These are phyloP conservation scores for Capsicum rhomboideum DNA, from an alignment of 257 asterid genomes.

Conservation along the genomic window DNA sequence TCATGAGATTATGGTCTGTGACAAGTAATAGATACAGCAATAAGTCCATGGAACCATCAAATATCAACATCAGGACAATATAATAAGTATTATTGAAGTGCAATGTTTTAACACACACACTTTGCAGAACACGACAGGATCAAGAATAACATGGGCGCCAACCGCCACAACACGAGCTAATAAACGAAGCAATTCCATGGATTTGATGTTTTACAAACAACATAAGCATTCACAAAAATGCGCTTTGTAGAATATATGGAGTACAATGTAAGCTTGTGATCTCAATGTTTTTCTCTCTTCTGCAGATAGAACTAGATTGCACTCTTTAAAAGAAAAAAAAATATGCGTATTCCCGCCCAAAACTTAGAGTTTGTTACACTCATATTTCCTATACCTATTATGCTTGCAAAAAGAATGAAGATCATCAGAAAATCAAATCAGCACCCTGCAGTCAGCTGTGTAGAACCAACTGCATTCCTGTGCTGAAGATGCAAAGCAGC, in stretches of 20 bases:
- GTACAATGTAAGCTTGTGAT: neutral
- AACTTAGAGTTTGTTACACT: neutral
- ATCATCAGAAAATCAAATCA: neutral
- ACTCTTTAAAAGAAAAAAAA: neutral
- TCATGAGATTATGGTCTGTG: neutral
- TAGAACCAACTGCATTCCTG: conserved; percentile 34
- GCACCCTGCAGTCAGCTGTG: conserved; percentile 59
- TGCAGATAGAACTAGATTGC: neutral
- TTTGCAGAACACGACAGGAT: neutral
- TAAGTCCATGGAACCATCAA: neutral
- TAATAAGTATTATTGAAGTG: neutral
- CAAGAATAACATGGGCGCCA: neutral
- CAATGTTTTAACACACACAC: neutral
- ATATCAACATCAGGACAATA: neutral
- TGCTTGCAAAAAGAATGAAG: conserved; percentile 2
- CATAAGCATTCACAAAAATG: neutral
- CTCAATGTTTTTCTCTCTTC: neutral
- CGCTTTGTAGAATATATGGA: neutral
- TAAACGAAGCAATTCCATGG: neutral
- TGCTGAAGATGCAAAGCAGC: conserved; percentile 86
- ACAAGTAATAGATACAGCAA: neutral
- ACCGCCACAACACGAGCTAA: neutral
- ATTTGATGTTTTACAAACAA: neutral
- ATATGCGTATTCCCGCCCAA: neutral
- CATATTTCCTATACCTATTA: neutral